These are phyloP conservation scores for Pseudogymnoascus sp. DNA, from an alignment of 2,329 filamentous ascomycete genomes.

Conservation along the genomic window DNA sequence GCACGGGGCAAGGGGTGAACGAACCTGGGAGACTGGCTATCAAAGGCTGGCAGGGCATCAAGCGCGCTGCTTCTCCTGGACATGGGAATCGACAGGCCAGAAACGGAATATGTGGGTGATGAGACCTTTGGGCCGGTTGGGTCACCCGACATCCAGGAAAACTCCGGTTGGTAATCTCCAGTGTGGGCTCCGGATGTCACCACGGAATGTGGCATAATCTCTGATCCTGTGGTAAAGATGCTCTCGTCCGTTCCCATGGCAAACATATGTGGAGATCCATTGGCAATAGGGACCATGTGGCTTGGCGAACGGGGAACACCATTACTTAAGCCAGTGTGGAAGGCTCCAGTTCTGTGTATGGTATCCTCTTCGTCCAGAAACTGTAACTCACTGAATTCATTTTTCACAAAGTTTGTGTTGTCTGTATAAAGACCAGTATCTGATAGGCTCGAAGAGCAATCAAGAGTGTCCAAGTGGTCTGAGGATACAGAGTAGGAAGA, in stretches of 20 bases:
- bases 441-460: constrained; percentile 25
- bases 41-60: constrained; percentile 23
- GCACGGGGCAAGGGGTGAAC: constrained; percentile 13
- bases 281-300: constrained; percentile 17
- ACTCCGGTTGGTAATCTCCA: constrained; percentile 16
- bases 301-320: constrained; percentile 10
- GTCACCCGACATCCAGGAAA: constrained; percentile 22
- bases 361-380: constrained; percentile 23
- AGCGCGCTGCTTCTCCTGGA: constrained; percentile 22
- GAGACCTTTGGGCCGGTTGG: constrained; percentile 15
- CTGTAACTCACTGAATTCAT: constrained; percentile 23
- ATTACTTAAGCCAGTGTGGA: constrained; percentile 19
- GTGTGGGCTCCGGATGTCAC: constrained; percentile 11
- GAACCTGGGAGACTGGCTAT: constrained; percentile 26
- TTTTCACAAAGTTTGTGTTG: constrained; percentile 22
- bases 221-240: constrained; percentile 16
- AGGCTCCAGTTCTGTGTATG: constrained; percentile 9
- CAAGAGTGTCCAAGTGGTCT: constrained; percentile 24
- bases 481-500: constrained; percentile 27
- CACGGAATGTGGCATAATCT: constrained; percentile 9
- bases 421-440: constrained; percentile 23
- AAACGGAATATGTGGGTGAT: constrained; percentile 20
- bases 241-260: neutral
- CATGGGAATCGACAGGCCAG: constrained; percentile 15
- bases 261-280: constrained; percentile 10